phyloP scores from a whole-genome alignment of 2,329 filamentous ascomycete species.

The Fonsecaea pedrosoi region DNA sequence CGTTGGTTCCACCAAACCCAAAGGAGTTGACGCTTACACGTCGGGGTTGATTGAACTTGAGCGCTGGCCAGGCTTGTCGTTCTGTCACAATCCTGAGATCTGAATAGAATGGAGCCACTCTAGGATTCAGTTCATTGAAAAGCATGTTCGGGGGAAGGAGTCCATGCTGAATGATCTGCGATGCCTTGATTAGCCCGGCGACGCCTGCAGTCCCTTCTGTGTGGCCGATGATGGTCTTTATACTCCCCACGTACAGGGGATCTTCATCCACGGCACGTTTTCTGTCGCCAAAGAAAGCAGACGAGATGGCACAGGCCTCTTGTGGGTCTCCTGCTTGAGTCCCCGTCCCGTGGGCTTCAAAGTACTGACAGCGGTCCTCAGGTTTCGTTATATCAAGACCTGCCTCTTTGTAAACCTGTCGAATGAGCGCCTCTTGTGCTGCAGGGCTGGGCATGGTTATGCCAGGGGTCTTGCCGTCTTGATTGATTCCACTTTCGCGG shows the following conservation, averaged over 20 bases:
- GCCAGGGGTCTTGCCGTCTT: constrained; percentile 55
- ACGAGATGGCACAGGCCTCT: constrained; percentile 42
- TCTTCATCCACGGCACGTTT: constrained; percentile 14
- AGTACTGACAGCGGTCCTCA: constrained; percentile 29
- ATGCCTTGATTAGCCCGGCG: constrained; percentile 44
- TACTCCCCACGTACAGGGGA: constrained; percentile 43
- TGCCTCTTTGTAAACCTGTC: constrained; percentile 43
- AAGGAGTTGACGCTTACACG: constrained; percentile 46
- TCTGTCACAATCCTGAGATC: constrained; percentile 10
- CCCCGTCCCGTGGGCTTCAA: constrained; percentile 49
- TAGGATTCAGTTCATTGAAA: constrained; percentile 43
- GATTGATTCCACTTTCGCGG: constrained; percentile 50
- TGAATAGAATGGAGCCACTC: constrained; percentile 30
- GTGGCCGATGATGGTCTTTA: constrained; percentile 43
- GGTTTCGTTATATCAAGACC: constrained; percentile 34
- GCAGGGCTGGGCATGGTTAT: constrained; percentile 52
- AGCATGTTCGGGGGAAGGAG: constrained; percentile 43
- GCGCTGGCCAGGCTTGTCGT: constrained; percentile 19
- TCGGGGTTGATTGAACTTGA: constrained; percentile 28
- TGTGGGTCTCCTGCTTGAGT: constrained; percentile 45
- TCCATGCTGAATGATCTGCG: constrained; percentile 38
- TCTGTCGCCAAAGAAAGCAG: constrained; percentile 37
- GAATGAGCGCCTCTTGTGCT: constrained; percentile 47
- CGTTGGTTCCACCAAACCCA: constrained; percentile 49
- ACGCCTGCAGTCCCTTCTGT: constrained; percentile 43